These are phyloP conservation scores for Viola pubescens DNA, from an alignment of 441 rosid species.

Conservation along the genomic window DNA sequence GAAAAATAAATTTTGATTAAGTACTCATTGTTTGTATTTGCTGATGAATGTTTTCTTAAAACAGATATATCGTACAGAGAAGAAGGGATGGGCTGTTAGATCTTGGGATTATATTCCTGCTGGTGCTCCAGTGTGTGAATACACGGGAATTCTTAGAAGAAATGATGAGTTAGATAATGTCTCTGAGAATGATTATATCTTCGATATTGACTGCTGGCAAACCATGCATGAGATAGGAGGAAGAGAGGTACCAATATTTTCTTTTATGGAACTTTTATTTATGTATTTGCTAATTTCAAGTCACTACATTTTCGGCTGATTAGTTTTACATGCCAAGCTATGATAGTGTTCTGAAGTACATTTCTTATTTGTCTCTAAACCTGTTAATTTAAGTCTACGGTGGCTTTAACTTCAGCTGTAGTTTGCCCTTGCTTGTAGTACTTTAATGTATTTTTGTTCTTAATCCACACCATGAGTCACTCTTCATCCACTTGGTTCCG, in stretches of 20 bases:
- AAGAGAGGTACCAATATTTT: slow-evolving; percentile 37
- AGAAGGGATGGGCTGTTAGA: slow-evolving; percentile 65
- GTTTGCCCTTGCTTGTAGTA: no score
- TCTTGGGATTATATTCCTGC: slow-evolving; percentile 53
- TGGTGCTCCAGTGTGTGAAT: slow-evolving; percentile 52
- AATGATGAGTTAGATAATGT: slow-evolving; percentile 34
- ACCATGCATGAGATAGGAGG: slow-evolving; percentile 44
- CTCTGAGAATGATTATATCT: slow-evolving; percentile 46
- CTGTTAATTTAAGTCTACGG: no score
- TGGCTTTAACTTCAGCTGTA: no score
- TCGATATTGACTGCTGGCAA: slow-evolving; percentile 58
- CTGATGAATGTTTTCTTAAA: slow-evolving; percentile 1
- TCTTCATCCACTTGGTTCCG: not conserved
- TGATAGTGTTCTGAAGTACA: no score
- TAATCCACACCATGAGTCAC: not conserved
- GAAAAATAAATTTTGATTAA: slow-evolving; percentile 3
- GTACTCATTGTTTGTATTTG: not conserved
- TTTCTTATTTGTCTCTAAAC: no score
- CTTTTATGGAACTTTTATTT: slow-evolving; percentile 4
- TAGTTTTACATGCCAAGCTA: no score
- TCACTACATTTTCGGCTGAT: no score
- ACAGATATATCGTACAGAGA: slow-evolving; percentile 41
- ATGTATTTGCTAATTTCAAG: not conserved
- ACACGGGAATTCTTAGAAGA: slow-evolving; percentile 39
- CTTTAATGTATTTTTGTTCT: not conserved